phyloP scores from a whole-genome alignment of 2,329 filamentous ascomycete genomes.

The Calonectria ilicicola region DNA sequence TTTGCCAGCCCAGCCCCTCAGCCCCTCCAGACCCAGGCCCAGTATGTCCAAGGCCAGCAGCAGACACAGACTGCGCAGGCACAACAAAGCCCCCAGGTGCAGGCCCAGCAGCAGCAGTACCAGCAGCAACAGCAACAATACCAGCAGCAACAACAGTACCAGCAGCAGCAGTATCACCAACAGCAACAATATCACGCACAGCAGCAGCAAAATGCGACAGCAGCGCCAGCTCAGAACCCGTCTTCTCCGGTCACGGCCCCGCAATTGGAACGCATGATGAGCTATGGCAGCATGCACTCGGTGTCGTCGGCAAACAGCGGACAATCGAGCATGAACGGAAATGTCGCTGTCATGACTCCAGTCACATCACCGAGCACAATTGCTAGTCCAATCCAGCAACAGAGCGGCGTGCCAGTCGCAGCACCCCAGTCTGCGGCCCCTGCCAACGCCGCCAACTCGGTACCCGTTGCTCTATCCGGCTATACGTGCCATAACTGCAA shows the following conservation, averaged over 20 bases:
- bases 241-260: background rate
- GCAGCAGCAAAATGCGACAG: background rate
- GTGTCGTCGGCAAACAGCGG: conserved; percentile 21
- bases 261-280: conserved; percentile 3
- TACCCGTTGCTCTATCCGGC: background rate
- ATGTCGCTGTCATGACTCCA: conserved; percentile 20
- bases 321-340: conserved; percentile 22
- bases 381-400: conserved; percentile 24
- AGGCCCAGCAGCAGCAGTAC: background rate
- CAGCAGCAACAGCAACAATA: background rate
- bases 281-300: conserved; percentile 13
- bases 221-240: background rate
- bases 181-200: background rate
- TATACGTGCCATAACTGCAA: conserved; percentile 36
- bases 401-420: background rate
- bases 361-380: conserved; percentile 17
- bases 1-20: background rate
- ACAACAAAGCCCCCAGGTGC: background rate
- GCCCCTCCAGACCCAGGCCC: background rate
- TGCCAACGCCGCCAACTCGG: background rate
- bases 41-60: background rate
- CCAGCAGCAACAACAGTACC: background rate
- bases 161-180: background rate
- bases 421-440: conserved; percentile 7
- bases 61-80: background rate